Evolutionary conservation across 2,329 filamentous ascomycete species (phyloP).

Genomic region (Colletotrichum endophyticum): DNA sequence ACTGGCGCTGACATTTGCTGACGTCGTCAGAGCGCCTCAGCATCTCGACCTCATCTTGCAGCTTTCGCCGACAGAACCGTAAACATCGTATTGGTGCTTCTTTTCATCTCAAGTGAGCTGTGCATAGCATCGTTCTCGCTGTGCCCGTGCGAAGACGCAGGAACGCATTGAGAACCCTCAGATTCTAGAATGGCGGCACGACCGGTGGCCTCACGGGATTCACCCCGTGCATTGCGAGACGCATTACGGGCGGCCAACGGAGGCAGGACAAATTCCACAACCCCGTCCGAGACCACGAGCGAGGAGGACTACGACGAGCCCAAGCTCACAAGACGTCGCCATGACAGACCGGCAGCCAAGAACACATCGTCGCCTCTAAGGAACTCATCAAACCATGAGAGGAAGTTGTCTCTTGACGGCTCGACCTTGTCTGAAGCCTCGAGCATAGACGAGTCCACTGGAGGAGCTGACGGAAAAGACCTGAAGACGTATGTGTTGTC

Average conservation of each 20-base stretch:
- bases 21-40: background rate
- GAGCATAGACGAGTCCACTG: slow-evolving; percentile 13
- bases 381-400: background rate
- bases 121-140: background rate
- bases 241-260: slow-evolving; percentile 17
- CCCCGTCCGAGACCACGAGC: slow-evolving; percentile 44
- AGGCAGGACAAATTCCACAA: background rate
- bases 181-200: background rate
- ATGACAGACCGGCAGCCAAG: background rate
- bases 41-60: background rate
- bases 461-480: background rate
- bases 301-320: slow-evolving; percentile 51
- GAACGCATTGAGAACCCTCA: background rate
- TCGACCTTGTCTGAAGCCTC: slow-evolving; percentile 12
- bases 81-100: background rate
- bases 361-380: background rate
- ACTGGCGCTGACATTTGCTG: background rate
- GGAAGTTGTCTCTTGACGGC: slow-evolving; percentile 4
- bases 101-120: slow-evolving; percentile 3
- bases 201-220: background rate
- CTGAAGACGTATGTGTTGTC: slow-evolving; percentile 27
- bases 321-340: background rate
- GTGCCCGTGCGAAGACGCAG: background rate
- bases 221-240: slow-evolving; percentile 24
- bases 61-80: background rate